Conservation (phyloP, 1,284 basidiomycete genomes). For the Sphaerobolus stellatus region DNA sequence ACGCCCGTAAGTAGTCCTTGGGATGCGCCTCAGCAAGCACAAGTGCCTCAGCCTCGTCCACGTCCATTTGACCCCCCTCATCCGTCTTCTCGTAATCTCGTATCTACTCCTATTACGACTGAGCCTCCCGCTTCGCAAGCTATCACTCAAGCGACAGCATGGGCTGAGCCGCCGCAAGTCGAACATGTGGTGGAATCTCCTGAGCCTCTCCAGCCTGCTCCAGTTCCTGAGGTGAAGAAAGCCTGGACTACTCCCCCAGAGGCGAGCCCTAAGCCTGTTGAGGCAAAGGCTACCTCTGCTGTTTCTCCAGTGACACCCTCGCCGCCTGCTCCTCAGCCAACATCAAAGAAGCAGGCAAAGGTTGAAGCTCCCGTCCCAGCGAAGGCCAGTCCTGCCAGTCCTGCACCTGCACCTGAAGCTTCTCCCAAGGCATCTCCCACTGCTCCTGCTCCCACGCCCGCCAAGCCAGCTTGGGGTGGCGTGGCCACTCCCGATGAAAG, state of each 20-base stretch:
- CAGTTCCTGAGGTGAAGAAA: neutral
- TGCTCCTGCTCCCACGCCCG: conserved; percentile 10
- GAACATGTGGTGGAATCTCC: conserved; percentile 42
- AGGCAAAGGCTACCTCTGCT: conserved; percentile 32
- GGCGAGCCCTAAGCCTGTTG: conserved; percentile 23
- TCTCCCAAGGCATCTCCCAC: conserved; percentile 21
- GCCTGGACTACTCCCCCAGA: neutral
- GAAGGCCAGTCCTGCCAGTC: conserved; percentile 18
- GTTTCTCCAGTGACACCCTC: conserved; percentile 22
- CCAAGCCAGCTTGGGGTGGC: conserved; percentile 56
- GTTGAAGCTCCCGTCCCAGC: conserved; percentile 14
- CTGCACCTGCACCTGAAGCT: conserved; percentile 16
- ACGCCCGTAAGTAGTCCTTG: too few relatives aligned
- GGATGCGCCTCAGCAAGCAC: too few relatives aligned
- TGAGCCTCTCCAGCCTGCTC: neutral
- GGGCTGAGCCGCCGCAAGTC: conserved; percentile 39
- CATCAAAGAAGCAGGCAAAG: conserved; percentile 24
- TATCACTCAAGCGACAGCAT: conserved; percentile 11
- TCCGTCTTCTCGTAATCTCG: conserved; percentile 30
- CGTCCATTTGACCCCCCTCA: conserved; percentile 43
- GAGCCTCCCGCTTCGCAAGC: neutral
- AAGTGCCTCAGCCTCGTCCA: conserved; percentile 38
- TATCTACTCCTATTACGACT: conserved; percentile 23
- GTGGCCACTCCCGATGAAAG: conserved; percentile 60
- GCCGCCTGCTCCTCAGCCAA: conserved; percentile 23